Evolutionary conservation across 1,284 basidiomycete genomes (phyloP).

Genomic region (Ustilago cynodontis): DNA sequence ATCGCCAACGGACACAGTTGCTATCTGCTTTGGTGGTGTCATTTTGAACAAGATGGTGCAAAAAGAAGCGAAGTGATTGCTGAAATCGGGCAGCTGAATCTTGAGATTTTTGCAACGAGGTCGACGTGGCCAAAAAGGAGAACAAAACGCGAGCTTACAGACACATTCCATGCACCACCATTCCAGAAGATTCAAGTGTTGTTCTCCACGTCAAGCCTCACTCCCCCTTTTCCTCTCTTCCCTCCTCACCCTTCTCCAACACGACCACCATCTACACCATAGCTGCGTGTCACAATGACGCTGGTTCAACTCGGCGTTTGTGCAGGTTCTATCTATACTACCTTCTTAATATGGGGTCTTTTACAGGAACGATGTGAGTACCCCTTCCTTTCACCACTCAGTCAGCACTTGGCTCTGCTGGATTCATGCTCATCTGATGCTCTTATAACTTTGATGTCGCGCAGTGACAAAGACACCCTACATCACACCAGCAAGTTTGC

Average conservation of each 20-base stretch:
- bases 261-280: slow-evolving; percentile 4
- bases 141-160: neutral
- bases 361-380: slow-evolving; percentile 63
- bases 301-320: slow-evolving; percentile 60
- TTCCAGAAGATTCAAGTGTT: slow-evolving; percentile 16
- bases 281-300: slow-evolving; percentile 25
- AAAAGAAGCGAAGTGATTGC: no score
- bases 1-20: no score
- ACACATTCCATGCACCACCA: slow-evolving; percentile 5
- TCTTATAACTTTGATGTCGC: neutral
- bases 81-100: neutral
- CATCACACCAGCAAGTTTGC: slow-evolving; percentile 34
- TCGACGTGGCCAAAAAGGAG: neutral
- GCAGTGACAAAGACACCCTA: slow-evolving; percentile 65
- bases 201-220: no score
- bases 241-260: neutral
- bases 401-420: neutral
- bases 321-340: slow-evolving; percentile 65
- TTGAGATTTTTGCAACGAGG: neutral
- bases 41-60: no score
- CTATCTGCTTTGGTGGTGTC: no score
- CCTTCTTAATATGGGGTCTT: slow-evolving; percentile 68
- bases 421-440: no score
- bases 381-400: no score
- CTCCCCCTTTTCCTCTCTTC: neutral